Conservation (phyloP, 257 asterid genomes). For the Orobanche coerulescens region DNA sequence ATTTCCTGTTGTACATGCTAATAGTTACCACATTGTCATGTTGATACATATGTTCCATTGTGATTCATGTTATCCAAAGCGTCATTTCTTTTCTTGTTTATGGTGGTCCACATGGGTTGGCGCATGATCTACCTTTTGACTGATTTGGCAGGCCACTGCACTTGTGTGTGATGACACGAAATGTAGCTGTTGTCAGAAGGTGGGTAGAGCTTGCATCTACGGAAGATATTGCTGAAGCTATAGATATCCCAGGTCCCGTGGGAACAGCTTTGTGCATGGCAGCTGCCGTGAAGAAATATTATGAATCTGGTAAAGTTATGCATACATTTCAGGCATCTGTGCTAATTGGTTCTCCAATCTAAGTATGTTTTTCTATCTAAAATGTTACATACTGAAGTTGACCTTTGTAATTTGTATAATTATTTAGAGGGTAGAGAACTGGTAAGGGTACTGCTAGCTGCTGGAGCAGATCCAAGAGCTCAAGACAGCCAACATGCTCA, state of each 20-base stretch:
- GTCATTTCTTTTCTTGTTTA: constrained; percentile 5
- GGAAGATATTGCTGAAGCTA: constrained; percentile 68
- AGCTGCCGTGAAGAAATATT: constrained; percentile 83
- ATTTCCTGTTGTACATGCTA: not conserved
- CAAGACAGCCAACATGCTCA: constrained; percentile 80
- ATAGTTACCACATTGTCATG: constrained; percentile 3
- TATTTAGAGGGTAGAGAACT: constrained; percentile 83
- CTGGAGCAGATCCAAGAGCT: constrained; percentile 90
- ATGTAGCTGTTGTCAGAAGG: constrained; percentile 78
- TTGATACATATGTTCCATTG: not conserved
- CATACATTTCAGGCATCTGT: not conserved
- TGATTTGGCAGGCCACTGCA: constrained; percentile 84
- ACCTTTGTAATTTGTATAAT: constrained; percentile 20
- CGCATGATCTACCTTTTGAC: constrained; percentile 19
- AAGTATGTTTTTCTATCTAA: not conserved
- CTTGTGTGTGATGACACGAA: constrained; percentile 83
- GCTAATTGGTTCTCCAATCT: constrained; percentile 18
- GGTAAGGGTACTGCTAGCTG: constrained; percentile 69
- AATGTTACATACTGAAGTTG: constrained; percentile 18
- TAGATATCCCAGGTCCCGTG: constrained; percentile 77
- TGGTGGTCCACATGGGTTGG: constrained; percentile 18
- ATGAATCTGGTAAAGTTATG: constrained; percentile 65
- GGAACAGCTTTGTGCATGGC: constrained; percentile 99
- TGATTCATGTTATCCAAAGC: not conserved
- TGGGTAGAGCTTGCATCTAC: constrained; percentile 88